These are phyloP conservation scores for Candida jianshihensis DNA, from an alignment of 805 yeast species.

Conservation along the genomic window DNA sequence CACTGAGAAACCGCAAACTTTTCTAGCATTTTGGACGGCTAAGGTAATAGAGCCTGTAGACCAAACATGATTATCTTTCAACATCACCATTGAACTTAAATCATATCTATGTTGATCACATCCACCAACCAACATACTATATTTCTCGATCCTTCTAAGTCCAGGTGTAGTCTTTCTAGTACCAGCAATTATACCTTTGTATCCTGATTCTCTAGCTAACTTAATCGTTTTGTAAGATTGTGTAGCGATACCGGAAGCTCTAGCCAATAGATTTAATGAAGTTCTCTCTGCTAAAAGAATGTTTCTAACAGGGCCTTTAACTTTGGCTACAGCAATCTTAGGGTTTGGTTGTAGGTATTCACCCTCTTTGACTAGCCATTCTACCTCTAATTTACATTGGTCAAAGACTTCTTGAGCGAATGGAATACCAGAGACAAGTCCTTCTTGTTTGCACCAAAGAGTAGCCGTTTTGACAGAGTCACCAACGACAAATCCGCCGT, in stretches of 20 bases:
- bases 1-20: slow-evolving; percentile 80
- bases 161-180: slow-evolving; percentile 98
- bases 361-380: slow-evolving; percentile 77
- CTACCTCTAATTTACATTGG: slow-evolving; percentile 64
- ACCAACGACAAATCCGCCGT: slow-evolving; percentile 95
- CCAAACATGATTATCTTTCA: slow-evolving; percentile 90
- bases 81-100: slow-evolving; percentile 90
- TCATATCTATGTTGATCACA: slow-evolving; percentile 91
- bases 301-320: slow-evolving; percentile 74
- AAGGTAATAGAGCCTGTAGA: slow-evolving; percentile 86
- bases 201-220: slow-evolving; percentile 63
- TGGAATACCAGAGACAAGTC: slow-evolving; percentile 80
- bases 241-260: slow-evolving; percentile 87
- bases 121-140: slow-evolving; percentile 93
- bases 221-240: slow-evolving; percentile 50
- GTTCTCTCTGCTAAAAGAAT: slow-evolving; percentile 81
- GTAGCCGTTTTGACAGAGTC: slow-evolving; percentile 62
- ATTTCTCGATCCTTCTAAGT: slow-evolving; percentile 77
- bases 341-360: slow-evolving; percentile 41
- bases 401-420: slow-evolving; percentile 79
- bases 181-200: slow-evolving; percentile 83
- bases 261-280: slow-evolving; percentile 71
- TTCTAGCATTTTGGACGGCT: slow-evolving; percentile 72
- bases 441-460: slow-evolving; percentile 72
- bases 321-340: slow-evolving; percentile 69